These are phyloP conservation scores for Chytriomyces hyalinus DNA, from an alignment of 192 early-diverging fungal genomes.

Conservation along the genomic window DNA sequence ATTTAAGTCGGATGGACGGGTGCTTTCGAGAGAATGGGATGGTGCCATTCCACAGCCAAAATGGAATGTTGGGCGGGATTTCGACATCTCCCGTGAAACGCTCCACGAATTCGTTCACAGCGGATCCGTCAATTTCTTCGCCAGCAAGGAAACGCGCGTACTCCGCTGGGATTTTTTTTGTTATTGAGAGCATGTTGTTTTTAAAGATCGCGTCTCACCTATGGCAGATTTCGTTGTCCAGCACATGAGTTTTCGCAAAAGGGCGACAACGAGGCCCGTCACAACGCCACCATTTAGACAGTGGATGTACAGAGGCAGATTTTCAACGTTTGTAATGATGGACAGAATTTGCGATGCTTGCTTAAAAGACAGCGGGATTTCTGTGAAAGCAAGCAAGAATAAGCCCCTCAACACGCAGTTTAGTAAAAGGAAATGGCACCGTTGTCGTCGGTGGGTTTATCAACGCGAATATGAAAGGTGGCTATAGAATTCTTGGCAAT, in stretches of 20 bases:
- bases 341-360: constrained; percentile 64
- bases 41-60: constrained; percentile 26
- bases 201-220: constrained; percentile 6
- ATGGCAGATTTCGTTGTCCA: constrained; percentile 73
- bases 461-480: constrained; percentile 72
- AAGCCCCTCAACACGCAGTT: too few species aligned
- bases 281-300: constrained; percentile 89
- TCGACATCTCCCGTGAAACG: constrained; percentile 70
- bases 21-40: constrained; percentile 20
- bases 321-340: constrained; percentile 75
- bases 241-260: constrained; percentile 87
- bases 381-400: constrained; percentile 23
- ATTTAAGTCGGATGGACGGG: constrained; percentile 22
- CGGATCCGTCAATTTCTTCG: constrained; percentile 63
- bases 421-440: background rate
- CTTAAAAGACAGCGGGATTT: constrained; percentile 80
- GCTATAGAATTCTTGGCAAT: constrained; percentile 62
- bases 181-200: background rate
- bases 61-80: constrained; percentile 25
- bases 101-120: constrained; percentile 79
- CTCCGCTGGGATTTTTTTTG: constrained; percentile 36
- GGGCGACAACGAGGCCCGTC: constrained; percentile 82
- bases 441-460: constrained; percentile 78
- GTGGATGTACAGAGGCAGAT: constrained; percentile 85
- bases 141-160: constrained; percentile 44